Evolutionary conservation across 352 stramenopile genomes (phyloP), one percentile per base, ranked within the genome.

Genomic region (Globisporangium paroecandrum): DNA sequence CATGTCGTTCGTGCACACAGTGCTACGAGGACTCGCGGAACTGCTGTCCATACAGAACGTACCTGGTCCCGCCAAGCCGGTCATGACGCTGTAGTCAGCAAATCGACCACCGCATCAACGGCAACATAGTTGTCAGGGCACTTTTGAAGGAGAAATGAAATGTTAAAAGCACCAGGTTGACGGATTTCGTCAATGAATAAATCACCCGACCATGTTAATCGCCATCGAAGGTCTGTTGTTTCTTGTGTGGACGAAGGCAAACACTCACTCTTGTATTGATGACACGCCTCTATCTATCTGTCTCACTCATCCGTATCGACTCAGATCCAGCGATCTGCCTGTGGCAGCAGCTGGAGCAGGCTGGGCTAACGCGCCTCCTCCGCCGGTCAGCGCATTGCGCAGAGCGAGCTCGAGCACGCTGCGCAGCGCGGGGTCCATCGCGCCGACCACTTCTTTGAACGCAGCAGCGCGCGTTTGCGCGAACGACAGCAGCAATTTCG

Each of bases 371-470:
- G 67, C 36, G 47, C 62, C 36, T 41, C 56, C 32, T 4, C 54
- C 25, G 4, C 72, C 70, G 0, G 70, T 78, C 10, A 90, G 67
- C 64, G 82, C 82, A 34, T 74, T 72, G 25, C 79, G 77, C 25
- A 90, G 57, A 0, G 78, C 68, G 58, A 69, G 66, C 59, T 90
- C 76, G 47, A 90, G 64, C 32, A 81, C 72, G 38, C 69, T 55
- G 22, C 82, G 79, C 20, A 71, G 53, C 24, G 61, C 38, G 9
- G 82, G 72, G 0, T 61, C 62, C 78, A 90, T 85, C 22, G 78
- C 75, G 12, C 59, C 69, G 24, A 88, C 79, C 4, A 64, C 71
- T 29, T 85, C 70, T 65, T 89, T 90, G 56, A 90, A 90, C 36
- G 75, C 82, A 38, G 58, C 55, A 1, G 76, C 69, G 10, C 82